A percentile compares a stretch with the other conserved stretches of the same genome.
Conservation (phyloP, 2,329 filamentous ascomycete species). For the Fusarium sp. region DNA sequence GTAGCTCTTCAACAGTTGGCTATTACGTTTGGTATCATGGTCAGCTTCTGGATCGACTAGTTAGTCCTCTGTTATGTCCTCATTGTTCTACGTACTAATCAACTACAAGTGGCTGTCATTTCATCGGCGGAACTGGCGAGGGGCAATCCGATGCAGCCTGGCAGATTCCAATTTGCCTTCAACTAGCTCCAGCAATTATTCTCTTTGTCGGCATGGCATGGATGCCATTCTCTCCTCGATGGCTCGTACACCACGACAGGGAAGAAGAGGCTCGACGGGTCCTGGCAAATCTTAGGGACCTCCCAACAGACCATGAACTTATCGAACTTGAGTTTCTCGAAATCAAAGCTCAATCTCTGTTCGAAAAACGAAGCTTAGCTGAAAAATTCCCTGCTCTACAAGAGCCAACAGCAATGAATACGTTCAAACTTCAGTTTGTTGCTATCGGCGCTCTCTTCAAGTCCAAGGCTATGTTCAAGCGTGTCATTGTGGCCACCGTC, state of each 20-base stretch:
- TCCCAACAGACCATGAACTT: constrained; percentile 73
- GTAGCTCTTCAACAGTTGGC: constrained; percentile 67
- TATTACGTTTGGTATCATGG: constrained; percentile 75
- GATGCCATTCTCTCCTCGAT: constrained; percentile 85
- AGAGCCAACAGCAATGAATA: constrained; percentile 57
- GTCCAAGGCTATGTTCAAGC: constrained; percentile 75
- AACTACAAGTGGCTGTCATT: constrained; percentile 68
- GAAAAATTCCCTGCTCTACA: constrained; percentile 25
- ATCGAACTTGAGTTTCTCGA: constrained; percentile 85
- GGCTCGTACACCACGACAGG: constrained; percentile 79
- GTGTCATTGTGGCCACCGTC: constrained; percentile 74
- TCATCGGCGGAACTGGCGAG: constrained; percentile 69
- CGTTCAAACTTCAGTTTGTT: constrained; percentile 78
- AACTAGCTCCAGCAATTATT: constrained; percentile 76
- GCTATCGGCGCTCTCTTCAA: constrained; percentile 76
- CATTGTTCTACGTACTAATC: not conserved
- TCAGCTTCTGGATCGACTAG: constrained; percentile 76
- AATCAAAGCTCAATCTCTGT: constrained; percentile 83
- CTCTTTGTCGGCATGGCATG: constrained; percentile 81
- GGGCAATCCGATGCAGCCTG: constrained; percentile 78
- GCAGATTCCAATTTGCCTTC: constrained; percentile 80
- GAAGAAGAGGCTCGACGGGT: constrained; percentile 77
- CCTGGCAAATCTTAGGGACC: constrained; percentile 73
- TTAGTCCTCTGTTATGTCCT: constrained; percentile 39
- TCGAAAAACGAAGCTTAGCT: constrained; percentile 71